A percentile compares a stretch with the other conserved stretches of the same genome.
These are phyloP conservation scores for Pythium biforme DNA, from an alignment of 352 stramenopile genomes.

Conservation along the genomic window DNA sequence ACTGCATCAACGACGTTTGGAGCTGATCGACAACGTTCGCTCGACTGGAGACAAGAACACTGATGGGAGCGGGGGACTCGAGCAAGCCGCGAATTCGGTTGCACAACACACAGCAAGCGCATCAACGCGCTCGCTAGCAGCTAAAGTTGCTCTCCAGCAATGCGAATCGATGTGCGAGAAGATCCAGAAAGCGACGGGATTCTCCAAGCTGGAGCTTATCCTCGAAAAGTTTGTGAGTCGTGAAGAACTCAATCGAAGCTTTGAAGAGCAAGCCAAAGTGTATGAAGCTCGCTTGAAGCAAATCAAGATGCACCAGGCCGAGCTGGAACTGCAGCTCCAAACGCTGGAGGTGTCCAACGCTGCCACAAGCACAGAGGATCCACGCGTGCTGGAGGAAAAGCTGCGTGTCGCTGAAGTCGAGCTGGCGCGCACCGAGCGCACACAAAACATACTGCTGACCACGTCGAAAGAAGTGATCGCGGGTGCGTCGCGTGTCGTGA, in stretches of 20 bases:
- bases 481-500: slow-evolving; percentile 63
- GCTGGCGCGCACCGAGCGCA: slow-evolving; percentile 59
- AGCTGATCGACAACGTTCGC: slow-evolving; percentile 74
- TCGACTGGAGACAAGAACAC: slow-evolving; percentile 22
- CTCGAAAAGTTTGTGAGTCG: slow-evolving; percentile 77
- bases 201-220: slow-evolving; percentile 75
- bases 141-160: slow-evolving; percentile 75
- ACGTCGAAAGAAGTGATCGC: slow-evolving; percentile 77
- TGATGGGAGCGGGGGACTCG: slow-evolving; percentile 14
- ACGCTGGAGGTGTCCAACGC: slow-evolving; percentile 66
- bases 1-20: slow-evolving; percentile 61
- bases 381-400: slow-evolving; percentile 66
- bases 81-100: slow-evolving; percentile 27
- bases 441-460: slow-evolving; percentile 60
- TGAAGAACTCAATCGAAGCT: slow-evolving; percentile 76
- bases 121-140: slow-evolving; percentile 52
- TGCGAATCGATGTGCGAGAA: slow-evolving; percentile 83
- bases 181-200: slow-evolving; percentile 79
- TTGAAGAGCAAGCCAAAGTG: slow-evolving; percentile 81
- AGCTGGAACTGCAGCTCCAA: slow-evolving; percentile 72
- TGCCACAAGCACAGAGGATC: slow-evolving; percentile 49
- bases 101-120: slow-evolving; percentile 34
- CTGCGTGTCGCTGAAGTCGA: slow-evolving; percentile 70
- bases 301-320: slow-evolving; percentile 68
- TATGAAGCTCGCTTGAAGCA: slow-evolving; percentile 79